These are phyloP conservation scores for Cucurbita maxima DNA, from an alignment of 306 rosid genomes.

Conservation along the genomic window DNA sequence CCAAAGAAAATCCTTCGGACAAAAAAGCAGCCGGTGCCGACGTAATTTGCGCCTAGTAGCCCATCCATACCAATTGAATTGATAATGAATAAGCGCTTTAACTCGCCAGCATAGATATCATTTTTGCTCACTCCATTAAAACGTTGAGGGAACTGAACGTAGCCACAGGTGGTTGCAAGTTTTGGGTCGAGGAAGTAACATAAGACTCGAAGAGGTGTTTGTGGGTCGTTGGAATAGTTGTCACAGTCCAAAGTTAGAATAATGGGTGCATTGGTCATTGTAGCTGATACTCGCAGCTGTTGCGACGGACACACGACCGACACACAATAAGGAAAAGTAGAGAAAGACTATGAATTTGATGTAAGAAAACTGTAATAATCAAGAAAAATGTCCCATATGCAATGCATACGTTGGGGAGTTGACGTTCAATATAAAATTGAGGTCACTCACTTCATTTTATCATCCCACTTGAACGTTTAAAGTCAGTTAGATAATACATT, in stretches of 20 bases:
- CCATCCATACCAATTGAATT: conserved; percentile 21
- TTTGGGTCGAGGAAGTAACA: conserved; percentile 15
- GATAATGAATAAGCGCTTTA: neutral
- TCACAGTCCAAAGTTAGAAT: conserved; percentile 23
- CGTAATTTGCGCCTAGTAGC: conserved; percentile 6
- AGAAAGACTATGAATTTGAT: neutral
- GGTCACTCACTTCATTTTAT: no score
- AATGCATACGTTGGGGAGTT: no score
- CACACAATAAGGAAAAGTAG: neutral
- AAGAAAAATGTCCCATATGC: no score
- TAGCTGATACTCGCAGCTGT: conserved; percentile 31
- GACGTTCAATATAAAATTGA: no score
- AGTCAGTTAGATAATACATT: no score
- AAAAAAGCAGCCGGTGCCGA: conserved; percentile 27
- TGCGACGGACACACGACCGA: neutral
- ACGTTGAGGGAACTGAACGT: conserved; percentile 23
- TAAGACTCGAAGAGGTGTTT: conserved; percentile 14
- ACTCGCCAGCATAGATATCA: neutral
- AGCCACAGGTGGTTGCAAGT: neutral
- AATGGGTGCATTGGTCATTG: conserved; percentile 29
- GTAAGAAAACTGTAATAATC: no score
- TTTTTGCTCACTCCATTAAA: neutral
- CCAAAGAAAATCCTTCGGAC: conserved; percentile 18
- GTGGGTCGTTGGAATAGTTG: conserved; percentile 24
- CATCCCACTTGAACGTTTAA: no score